Conservation (phyloP, 139 green algal species). For the Trebouxia sp. region DNA sequence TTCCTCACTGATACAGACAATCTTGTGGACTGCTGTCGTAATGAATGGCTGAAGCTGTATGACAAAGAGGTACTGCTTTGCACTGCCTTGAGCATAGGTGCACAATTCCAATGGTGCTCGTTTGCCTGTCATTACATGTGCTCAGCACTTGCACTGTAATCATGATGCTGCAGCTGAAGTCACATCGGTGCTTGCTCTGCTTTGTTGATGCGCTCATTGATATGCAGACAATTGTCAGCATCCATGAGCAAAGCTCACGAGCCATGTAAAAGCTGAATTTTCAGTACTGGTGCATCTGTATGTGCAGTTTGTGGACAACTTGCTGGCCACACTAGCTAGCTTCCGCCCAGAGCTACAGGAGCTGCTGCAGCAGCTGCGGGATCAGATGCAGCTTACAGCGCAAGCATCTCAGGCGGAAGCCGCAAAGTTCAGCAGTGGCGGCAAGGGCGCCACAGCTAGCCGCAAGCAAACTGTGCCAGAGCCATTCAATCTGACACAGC, state of each 20-base stretch:
- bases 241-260: no score
- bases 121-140: no score
- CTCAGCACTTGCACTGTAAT: no score
- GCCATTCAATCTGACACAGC: slow-evolving; percentile 72
- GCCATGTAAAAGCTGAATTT: no score
- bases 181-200: no score
- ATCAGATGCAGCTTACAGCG: slow-evolving; percentile 55
- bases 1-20: slow-evolving; percentile 67
- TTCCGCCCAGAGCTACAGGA: slow-evolving; percentile 42
- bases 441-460: background rate
- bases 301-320: slow-evolving; percentile 34
- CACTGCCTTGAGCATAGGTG: background rate
- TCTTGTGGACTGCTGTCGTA: slow-evolving; percentile 51
- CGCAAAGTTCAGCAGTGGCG: background rate
- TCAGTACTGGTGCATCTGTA: background rate
- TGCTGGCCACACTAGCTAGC: slow-evolving; percentile 41
- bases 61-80: slow-evolving; percentile 62
- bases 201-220: no score
- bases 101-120: background rate
- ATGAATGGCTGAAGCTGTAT: slow-evolving; percentile 83
- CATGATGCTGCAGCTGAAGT: no score
- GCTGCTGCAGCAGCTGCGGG: slow-evolving; percentile 55
- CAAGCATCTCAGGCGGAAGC: slow-evolving; percentile 36
- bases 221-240: no score
- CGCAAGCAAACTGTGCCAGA: slow-evolving; percentile 40